Percentiles rank a stretch among this genome's conserved stretches.
These are phyloP conservation scores for Euphorbia celastroides DNA, from an alignment of 441 rosid genomes.

Conservation along the genomic window DNA sequence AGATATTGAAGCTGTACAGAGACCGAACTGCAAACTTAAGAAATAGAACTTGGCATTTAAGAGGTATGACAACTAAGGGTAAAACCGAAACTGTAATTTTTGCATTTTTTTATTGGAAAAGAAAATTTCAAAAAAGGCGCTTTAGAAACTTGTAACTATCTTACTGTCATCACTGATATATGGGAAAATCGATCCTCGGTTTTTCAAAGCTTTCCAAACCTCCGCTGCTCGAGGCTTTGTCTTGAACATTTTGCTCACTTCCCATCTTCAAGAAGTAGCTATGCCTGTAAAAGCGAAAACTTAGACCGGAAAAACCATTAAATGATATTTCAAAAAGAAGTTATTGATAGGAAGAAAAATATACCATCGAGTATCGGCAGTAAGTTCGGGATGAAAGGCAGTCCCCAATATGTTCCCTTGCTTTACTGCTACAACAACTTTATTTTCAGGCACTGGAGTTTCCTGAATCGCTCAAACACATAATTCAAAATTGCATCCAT, in stretches of 20 bases:
- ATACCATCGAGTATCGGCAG: conserved; percentile 91
- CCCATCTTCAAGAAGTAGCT: conserved; percentile 79
- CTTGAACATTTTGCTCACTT: conserved; percentile 36
- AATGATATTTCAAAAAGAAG: conserved; percentile 1
- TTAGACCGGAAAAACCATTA: conserved; percentile 16
- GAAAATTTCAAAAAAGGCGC: neutral
- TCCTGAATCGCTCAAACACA: conserved; percentile 36
- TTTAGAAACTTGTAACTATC: conserved; percentile 2
- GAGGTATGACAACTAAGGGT: neutral
- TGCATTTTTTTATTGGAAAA: neutral
- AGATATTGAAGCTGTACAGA: neutral
- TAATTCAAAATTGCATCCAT: neutral
- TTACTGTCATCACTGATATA: conserved; percentile 33
- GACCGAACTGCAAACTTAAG: neutral
- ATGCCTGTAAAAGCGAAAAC: conserved; percentile 50
- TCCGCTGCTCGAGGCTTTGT: conserved; percentile 44
- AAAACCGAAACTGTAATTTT: neutral
- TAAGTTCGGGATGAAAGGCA: conserved; percentile 94
- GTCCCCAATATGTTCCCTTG: conserved; percentile 81
- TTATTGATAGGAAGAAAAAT: neutral
- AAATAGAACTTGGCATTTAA: neutral
- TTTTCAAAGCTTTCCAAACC: conserved; percentile 34
- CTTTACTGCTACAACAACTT: conserved; percentile 79
- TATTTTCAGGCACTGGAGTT: conserved; percentile 50
- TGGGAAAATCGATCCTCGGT: conserved; percentile 63